Evolutionary conservation across 176 grass and related monocot genomes (phyloP).

Genomic region (Aegilops speltoides): DNA sequence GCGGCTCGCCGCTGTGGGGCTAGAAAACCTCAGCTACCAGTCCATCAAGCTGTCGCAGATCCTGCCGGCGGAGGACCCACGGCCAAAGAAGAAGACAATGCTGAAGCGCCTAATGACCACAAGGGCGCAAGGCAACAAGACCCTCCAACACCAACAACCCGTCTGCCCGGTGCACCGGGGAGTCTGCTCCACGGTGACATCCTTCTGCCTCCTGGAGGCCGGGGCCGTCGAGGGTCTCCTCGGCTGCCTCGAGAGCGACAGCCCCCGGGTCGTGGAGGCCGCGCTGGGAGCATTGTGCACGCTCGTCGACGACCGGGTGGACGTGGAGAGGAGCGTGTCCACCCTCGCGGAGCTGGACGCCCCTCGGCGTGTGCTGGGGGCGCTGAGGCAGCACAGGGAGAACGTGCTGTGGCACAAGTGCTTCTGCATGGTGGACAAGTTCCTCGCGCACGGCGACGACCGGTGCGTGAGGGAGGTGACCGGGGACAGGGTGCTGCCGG

Average conservation of each 20-base stretch:
- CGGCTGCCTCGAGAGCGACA: slow-evolving; percentile 60
- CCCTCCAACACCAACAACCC: not conserved
- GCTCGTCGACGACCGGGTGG: slow-evolving; percentile 73
- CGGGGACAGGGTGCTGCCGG: slow-evolving; percentile 56
- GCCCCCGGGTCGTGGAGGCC: slow-evolving; percentile 52
- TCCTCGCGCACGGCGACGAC: slow-evolving; percentile 56
- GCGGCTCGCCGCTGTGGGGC: slow-evolving; percentile 59
- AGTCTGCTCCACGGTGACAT: slow-evolving; percentile 41
- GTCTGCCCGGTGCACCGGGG: slow-evolving; percentile 74
- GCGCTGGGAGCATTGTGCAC: slow-evolving; percentile 67
- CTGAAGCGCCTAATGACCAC: slow-evolving; percentile 42
- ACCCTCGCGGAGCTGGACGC: slow-evolving; percentile 36
- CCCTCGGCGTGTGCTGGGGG: slow-evolving; percentile 43
- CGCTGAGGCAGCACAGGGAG: slow-evolving; percentile 65
- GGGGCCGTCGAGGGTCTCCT: slow-evolving; percentile 57
- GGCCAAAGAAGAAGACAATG: slow-evolving; percentile 48
- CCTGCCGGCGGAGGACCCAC: slow-evolving; percentile 36
- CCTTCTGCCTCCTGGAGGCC: slow-evolving; percentile 73
- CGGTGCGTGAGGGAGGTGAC: slow-evolving; percentile 48
- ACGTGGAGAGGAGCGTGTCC: slow-evolving; percentile 61
- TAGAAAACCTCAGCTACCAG: slow-evolving; percentile 76
- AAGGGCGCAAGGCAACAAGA: slow-evolving; percentile 43
- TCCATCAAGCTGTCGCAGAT: slow-evolving; percentile 71
- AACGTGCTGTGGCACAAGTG: slow-evolving; percentile 60
- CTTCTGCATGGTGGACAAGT: slow-evolving; percentile 74